A percentile compares a stretch with the other conserved stretches of the same genome.
phyloP scores from a whole-genome alignment of 1,139 yeast genomes.

The Kodamaea arcana region DNA sequence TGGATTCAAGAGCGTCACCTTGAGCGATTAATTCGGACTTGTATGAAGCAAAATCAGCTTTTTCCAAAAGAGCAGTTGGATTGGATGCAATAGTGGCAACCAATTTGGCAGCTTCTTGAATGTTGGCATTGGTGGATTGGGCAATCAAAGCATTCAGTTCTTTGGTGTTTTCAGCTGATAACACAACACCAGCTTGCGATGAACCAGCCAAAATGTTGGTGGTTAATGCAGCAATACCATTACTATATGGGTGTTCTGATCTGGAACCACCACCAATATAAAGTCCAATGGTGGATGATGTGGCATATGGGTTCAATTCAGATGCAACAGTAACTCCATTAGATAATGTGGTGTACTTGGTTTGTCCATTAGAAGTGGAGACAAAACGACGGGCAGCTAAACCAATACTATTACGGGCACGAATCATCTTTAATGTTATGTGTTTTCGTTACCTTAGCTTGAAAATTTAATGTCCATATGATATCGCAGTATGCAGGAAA shows the following conservation, averaged over 20 bases:
- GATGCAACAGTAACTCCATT: slow-evolving; percentile 74
- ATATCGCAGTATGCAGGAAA: neutral
- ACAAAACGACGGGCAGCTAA: slow-evolving; percentile 50
- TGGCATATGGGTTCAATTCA: slow-evolving; percentile 54
- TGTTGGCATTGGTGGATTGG: slow-evolving; percentile 44
- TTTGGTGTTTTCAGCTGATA: slow-evolving; percentile 43
- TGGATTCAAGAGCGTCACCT: slow-evolving; percentile 43
- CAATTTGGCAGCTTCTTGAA: slow-evolving; percentile 39
- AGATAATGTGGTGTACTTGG: slow-evolving; percentile 65
- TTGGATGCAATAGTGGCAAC: slow-evolving; percentile 35
- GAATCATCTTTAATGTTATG: slow-evolving; percentile 24
- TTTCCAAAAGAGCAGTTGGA: slow-evolving; percentile 27
- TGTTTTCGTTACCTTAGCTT: slow-evolving; percentile 1
- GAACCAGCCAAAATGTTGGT: slow-evolving; percentile 44
- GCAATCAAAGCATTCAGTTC: slow-evolving; percentile 55
- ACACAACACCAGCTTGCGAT: slow-evolving; percentile 42
- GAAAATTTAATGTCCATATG: neutral
- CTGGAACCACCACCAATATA: slow-evolving; percentile 75
- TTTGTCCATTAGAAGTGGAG: slow-evolving; percentile 55
- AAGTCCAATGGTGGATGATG: slow-evolving; percentile 61
- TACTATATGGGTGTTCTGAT: slow-evolving; percentile 72
- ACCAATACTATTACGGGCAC: slow-evolving; percentile 33
- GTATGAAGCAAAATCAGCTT: slow-evolving; percentile 32
- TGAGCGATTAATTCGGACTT: slow-evolving; percentile 34
- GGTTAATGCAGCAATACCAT: slow-evolving; percentile 70